A percentile compares a stretch with the other conserved stretches of the same genome.
Conservation (phyloP, 2,329 filamentous ascomycete genomes). For the Apiospora phragmitis region DNA sequence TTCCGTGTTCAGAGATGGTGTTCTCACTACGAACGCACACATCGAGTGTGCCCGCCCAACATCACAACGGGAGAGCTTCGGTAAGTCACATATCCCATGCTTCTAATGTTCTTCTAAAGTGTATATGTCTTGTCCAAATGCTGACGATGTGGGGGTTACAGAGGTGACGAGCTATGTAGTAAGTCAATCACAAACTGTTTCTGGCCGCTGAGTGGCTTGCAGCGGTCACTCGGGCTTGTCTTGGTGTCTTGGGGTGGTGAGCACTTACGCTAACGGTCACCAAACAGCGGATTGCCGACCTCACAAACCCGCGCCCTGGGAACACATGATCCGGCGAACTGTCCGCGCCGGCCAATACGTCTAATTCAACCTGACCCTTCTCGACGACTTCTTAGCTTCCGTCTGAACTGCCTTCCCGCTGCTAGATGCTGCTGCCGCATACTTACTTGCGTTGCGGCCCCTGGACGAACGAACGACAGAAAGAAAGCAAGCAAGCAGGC, state of each 20-base stretch:
- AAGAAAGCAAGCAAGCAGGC: not conserved
- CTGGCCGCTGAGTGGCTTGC: conserved; percentile 13
- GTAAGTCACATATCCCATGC: conserved; percentile 18
- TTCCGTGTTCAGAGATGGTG: conserved; percentile 35
- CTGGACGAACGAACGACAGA: not conserved
- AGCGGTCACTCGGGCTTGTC: not conserved
- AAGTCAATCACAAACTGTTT: conserved; percentile 18
- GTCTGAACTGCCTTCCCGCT: not conserved
- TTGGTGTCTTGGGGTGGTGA: not conserved
- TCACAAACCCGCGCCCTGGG: conserved; percentile 30
- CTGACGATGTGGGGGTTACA: conserved; percentile 15
- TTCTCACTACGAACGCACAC: conserved; percentile 33
- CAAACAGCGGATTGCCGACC: conserved; percentile 31
- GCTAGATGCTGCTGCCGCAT: not conserved
- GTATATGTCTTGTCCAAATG: not conserved
- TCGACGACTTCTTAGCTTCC: not conserved
- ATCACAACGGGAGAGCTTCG: conserved; percentile 33
- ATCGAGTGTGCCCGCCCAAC: conserved; percentile 32
- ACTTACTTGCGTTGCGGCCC: not conserved
- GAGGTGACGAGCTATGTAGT: conserved; percentile 34
- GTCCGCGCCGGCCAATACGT: conserved; percentile 27
- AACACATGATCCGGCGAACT: conserved; percentile 32
- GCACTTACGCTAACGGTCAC: not conserved
- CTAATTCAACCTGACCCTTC: conserved; percentile 14
- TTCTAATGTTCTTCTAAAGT: not conserved